phyloP scores from a whole-genome alignment of 768 basidiomycete genomes.

The Rhizopogon sp. region DNA sequence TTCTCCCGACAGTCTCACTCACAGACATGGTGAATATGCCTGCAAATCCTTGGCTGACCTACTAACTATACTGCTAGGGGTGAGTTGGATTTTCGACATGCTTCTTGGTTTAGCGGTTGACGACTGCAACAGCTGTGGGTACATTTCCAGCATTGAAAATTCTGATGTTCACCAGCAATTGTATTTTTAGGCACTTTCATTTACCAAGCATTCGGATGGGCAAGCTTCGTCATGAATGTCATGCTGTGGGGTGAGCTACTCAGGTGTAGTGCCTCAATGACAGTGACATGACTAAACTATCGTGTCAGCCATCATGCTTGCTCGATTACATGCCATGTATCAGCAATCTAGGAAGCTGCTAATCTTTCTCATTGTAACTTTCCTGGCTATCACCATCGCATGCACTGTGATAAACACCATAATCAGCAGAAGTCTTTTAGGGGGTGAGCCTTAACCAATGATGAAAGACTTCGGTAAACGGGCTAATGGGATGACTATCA shows the following conservation, averaged over 20 bases:
- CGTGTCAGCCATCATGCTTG: background rate
- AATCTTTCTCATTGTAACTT: background rate
- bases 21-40: background rate
- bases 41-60: no score
- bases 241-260: background rate
- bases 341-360: background rate
- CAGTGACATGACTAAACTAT: background rate
- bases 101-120: background rate
- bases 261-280: background rate
- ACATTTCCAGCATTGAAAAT: background rate
- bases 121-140: background rate
- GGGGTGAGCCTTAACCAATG: background rate
- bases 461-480: background rate
- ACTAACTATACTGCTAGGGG: background rate
- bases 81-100: background rate
- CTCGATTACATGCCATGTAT: background rate
- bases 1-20: background rate
- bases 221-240: background rate
- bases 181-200: background rate
- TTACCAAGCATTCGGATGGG: background rate
- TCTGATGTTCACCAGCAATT: background rate
- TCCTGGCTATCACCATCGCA: background rate
- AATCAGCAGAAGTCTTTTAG: background rate
- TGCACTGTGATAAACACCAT: background rate
- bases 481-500: background rate